phyloP scores from a whole-genome alignment of 495 filamentous ascomycete species.

The Terfezia boudieri region DNA sequence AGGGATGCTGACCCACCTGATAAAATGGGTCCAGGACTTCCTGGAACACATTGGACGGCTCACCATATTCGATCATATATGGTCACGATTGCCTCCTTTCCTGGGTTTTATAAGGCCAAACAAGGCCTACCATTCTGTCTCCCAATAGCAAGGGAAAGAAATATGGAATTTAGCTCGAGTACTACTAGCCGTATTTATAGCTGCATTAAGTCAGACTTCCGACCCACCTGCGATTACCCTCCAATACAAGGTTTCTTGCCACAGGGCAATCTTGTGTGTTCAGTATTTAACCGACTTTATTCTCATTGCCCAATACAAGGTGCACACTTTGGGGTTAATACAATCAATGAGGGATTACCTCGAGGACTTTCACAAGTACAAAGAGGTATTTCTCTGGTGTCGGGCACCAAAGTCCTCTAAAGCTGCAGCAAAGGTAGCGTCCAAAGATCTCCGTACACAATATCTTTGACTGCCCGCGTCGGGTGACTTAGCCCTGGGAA shows the following conservation, averaged over 20 bases:
- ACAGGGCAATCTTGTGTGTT: too few relatives aligned
- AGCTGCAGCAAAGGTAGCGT: not conserved
- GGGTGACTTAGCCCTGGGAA: too few relatives aligned
- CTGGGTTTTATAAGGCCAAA: not conserved
- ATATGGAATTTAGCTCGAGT: not conserved
- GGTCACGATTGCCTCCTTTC: not conserved
- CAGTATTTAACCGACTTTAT: too few relatives aligned
- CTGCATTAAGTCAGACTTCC: too few relatives aligned
- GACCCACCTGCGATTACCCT: not conserved
- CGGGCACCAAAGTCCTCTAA: too few relatives aligned
- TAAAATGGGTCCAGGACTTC: slow-evolving; percentile 2
- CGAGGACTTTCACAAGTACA: not conserved
- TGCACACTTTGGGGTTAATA: not conserved
- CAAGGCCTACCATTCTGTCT: not conserved
- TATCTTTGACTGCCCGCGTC: too few relatives aligned
- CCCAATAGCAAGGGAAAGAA: slow-evolving; percentile 3
- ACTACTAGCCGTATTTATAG: not conserved
- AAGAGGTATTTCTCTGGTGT: too few relatives aligned
- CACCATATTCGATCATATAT: not conserved
- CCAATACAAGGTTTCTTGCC: too few relatives aligned
- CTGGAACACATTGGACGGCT: not conserved
- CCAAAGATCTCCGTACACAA: too few relatives aligned
- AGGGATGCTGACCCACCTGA: slow-evolving; percentile 1
- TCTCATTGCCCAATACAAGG: too few relatives aligned
- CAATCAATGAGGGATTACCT: not conserved